Conservation (phyloP, 331 rosid species). For the Dryas integrifolia region DNA sequence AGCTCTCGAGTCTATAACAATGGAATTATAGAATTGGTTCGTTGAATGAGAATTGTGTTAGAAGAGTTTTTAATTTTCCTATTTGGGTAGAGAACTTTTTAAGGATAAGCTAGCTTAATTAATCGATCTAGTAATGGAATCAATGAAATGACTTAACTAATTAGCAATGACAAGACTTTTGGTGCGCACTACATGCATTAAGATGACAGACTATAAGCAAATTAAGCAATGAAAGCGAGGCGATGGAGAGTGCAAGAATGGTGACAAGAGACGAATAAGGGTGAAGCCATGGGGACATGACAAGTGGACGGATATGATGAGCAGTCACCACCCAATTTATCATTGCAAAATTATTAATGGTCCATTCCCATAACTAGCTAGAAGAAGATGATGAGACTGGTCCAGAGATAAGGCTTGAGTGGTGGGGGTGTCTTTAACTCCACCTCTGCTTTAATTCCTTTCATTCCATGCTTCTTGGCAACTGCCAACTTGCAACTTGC, state of each 20-base stretch:
- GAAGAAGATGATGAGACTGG: neutral
- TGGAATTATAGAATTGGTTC: too few relatives aligned
- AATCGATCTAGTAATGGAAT: too few relatives aligned
- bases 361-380: neutral
- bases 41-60: too few relatives aligned
- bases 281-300: conserved; percentile 24
- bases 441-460: conserved; percentile 14
- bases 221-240: too few relatives aligned
- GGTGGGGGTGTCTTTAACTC: conserved; percentile 23
- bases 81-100: too few relatives aligned
- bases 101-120: too few relatives aligned
- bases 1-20: too few relatives aligned
- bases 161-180: neutral
- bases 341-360: neutral
- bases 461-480: conserved; percentile 28
- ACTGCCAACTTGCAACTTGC: conserved; percentile 21
- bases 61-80: too few relatives aligned
- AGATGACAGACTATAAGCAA: neutral
- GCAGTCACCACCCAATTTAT: neutral
- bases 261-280: neutral
- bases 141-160: too few relatives aligned
- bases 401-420: conserved; percentile 19
- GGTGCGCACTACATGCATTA: neutral
- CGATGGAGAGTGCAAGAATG: too few relatives aligned
- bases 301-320: conserved; percentile 25